These are phyloP conservation scores for Aspergillus quadricinctus DNA, from an alignment of 2,329 filamentous ascomycete genomes.

Conservation along the genomic window DNA sequence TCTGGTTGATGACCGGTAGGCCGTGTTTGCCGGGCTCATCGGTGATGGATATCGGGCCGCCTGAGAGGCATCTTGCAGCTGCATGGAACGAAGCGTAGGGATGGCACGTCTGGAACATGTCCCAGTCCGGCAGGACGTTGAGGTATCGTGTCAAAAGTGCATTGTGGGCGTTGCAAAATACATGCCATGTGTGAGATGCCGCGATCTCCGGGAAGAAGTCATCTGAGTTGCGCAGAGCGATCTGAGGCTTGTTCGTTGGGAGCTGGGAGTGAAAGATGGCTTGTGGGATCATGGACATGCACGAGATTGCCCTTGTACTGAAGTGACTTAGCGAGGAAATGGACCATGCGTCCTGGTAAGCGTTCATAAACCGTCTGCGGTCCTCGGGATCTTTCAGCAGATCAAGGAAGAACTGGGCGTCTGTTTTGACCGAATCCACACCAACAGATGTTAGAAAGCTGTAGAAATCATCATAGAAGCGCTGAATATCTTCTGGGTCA, in stretches of 20 bases:
- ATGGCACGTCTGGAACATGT: slow-evolving; percentile 67
- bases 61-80: slow-evolving; percentile 81
- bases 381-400: slow-evolving; percentile 63
- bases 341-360: slow-evolving; percentile 84
- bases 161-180: slow-evolving; percentile 93
- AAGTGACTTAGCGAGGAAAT: slow-evolving; percentile 75
- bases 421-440: slow-evolving; percentile 85
- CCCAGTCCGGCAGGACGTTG: slow-evolving; percentile 81
- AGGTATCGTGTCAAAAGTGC: slow-evolving; percentile 75
- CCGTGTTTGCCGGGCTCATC: slow-evolving; percentile 82
- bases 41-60: slow-evolving; percentile 91
- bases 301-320: slow-evolving; percentile 72
- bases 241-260: slow-evolving; percentile 66
- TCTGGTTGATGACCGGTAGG: slow-evolving; percentile 68
- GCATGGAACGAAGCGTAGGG: slow-evolving; percentile 79
- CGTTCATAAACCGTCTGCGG: slow-evolving; percentile 65
- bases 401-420: slow-evolving; percentile 87
- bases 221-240: slow-evolving; percentile 79
- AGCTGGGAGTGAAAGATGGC: slow-evolving; percentile 82
- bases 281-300: slow-evolving; percentile 89
- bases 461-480: slow-evolving; percentile 91
- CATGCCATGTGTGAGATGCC: slow-evolving; percentile 84
- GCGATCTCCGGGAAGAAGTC: slow-evolving; percentile 84
- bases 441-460: slow-evolving; percentile 68
- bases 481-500: slow-evolving; percentile 65